Evolutionary conservation across 2,329 filamentous ascomycete genomes (phyloP), one percentile per base, ranked within the genome.

Genomic region (Beauveria australis): DNA sequence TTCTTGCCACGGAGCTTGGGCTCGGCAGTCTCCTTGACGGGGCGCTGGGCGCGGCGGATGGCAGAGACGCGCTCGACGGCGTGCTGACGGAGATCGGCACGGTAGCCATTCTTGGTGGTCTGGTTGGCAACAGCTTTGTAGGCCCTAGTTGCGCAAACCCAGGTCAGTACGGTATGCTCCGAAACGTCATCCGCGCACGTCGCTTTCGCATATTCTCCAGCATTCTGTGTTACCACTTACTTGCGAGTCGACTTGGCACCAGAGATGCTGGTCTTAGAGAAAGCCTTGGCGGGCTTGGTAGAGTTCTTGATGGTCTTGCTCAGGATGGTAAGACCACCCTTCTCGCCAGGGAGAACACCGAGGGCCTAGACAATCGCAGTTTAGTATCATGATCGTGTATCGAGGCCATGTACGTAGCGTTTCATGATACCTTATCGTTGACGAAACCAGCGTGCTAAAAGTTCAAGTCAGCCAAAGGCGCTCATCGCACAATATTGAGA

Each of bases 11-110:
- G 85, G 70, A 82, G 81, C 86, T 96, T 95, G 72, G 77, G 74
- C 79, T 87, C 86, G 70, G 85, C 85, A 66, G 80, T 78, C 64
- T 88, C 82, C 87, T 95, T 95, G 79, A 88, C 85, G 69, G 87
- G 79, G 75, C 82, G 83, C 85, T 95, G 89, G 70, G 89, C 86
- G 72, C 82, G 81, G 77, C 88, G 89, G 81, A 96, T 84, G 72
- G 92, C 91, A 72, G 88, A 92, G 74, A 89, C 91, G 73, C 94
- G 91, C 78, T 91, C 81, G 72, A 97, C 87, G 70, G 93, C 92
- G 71, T 82, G 81, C 72, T 84, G 79, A 69, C 88, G 88, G 77
- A 92, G 83, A 75, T 93, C 89, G 71, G 83, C 72, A 70, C 89
- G 90, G 88, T 97, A 99, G 74, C 87, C 85, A 75, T 84, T 83